Evolutionary conservation across 139 green algal genomes (phyloP), one percentile per base, ranked within the genome.

Genomic region (Tetratostichococcus sp.): DNA sequence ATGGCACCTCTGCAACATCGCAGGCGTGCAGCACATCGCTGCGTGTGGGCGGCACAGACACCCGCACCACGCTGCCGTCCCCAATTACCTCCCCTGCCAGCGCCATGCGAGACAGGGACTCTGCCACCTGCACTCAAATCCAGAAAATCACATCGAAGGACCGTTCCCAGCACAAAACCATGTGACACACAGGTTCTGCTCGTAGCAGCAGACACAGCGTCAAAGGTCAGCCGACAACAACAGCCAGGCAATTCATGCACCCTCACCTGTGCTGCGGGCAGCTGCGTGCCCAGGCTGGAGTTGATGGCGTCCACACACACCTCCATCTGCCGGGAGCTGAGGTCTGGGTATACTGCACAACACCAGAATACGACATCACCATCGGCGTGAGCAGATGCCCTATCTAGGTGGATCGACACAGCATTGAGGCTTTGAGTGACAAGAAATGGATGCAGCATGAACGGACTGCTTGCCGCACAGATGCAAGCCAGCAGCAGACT

Each of bases 21-120:
- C 91, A 97, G 16, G 92, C 86, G 70, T 99, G 95, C 75, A 99
- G 82, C 25, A 99, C 86, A 79, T 99, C 95, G 43, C 79, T 93
- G 35, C 95, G 86, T 17, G 93, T 98, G 67, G 93, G 89, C 23
- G 95, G 95, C 72, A 96, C 89, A 0, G 71, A 8, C 30, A 93
- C 80, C 6, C 25, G 23, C 26, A 91, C 75, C 5, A 34, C 72
- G 26, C 33, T 30, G 33, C 73, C 72, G 23, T 68, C 79, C 0
- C 31, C 28, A 22, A 35, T 42, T 1, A 77, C 26, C 65, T 71
- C 5, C 26, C 80, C 84, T 6, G 78, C 33, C 28, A 99, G 89
- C 85, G 95, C 89, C 94, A 98, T 98, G 33, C 83, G 84, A 50
- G 68, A 89, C 34, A 98, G 86, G 73, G 97, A 86, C 39, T 78